Conservation (phyloP, 139 green algal genomes). For the Chlamydomonas urium region DNA sequence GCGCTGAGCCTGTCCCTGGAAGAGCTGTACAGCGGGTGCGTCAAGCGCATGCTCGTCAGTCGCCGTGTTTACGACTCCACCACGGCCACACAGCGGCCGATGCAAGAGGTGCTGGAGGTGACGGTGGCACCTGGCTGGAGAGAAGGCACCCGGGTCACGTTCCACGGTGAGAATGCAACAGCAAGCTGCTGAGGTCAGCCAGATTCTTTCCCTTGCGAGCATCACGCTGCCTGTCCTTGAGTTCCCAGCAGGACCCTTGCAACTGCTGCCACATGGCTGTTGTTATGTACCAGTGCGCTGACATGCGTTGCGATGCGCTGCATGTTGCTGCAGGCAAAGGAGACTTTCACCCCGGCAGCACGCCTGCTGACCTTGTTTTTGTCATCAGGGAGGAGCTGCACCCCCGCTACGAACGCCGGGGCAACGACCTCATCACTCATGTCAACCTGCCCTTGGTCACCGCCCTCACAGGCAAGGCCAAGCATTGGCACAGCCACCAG, state of each 20-base stretch:
- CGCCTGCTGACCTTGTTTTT: constrained; percentile 39
- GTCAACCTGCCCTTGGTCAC: constrained; percentile 1
- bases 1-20: constrained; percentile 62
- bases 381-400: constrained; percentile 34
- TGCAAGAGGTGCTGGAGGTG: constrained; percentile 56
- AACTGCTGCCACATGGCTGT: too few relatives aligned
- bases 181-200: too few relatives aligned
- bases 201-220: too few relatives aligned
- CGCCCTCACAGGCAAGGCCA: not conserved
- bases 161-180: constrained; percentile 36
- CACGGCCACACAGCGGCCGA: constrained; percentile 31
- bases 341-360: constrained; percentile 52
- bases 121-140: constrained; percentile 68
- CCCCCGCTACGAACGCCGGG: constrained; percentile 26
- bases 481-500: not conserved
- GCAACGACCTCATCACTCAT: constrained; percentile 24
- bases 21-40: constrained; percentile 62
- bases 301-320: too few relatives aligned
- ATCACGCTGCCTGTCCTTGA: too few relatives aligned
- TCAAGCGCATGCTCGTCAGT: constrained; percentile 56
- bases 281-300: too few relatives aligned
- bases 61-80: constrained; percentile 40
- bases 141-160: constrained; percentile 43
- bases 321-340: too few relatives aligned
- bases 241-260: too few relatives aligned